These are phyloP conservation scores for Globisporangium cylindrosporum DNA, from an alignment of 352 stramenopile species.

Conservation along the genomic window DNA sequence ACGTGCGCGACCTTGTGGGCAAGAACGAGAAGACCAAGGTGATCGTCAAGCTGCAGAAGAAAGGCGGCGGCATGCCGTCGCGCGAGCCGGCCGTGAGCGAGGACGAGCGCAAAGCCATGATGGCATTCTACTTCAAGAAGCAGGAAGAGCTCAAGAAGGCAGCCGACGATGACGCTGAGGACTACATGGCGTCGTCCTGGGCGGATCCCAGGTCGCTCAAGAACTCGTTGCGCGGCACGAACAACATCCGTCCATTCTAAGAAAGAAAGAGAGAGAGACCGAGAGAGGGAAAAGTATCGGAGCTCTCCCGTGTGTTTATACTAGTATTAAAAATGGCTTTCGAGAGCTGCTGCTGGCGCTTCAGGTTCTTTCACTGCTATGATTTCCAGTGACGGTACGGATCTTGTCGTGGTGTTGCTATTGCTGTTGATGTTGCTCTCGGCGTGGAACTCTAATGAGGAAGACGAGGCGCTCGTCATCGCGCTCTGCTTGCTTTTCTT, in stretches of 20 bases:
- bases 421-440: not conserved
- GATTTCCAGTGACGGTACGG: not conserved
- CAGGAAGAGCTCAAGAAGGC: constrained; percentile 86
- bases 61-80: constrained; percentile 83
- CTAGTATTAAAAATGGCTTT: not conserved
- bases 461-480: not conserved
- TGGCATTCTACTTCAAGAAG: constrained; percentile 94
- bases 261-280: not conserved
- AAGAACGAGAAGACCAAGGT: constrained; percentile 96
- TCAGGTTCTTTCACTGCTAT: not conserved
- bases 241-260: constrained; percentile 81
- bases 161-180: constrained; percentile 90
- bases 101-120: constrained; percentile 96
- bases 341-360: not conserved
- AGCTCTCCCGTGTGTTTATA: not conserved
- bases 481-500: constrained; percentile 8
- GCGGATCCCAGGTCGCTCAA: constrained; percentile 94
- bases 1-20: constrained; percentile 87
- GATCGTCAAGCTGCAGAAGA: constrained; percentile 89
- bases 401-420: not conserved
- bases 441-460: not conserved
- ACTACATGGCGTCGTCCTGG: constrained; percentile 94
- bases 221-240: constrained; percentile 89
- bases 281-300: no score
- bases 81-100: constrained; percentile 87